Evolutionary conservation across 805 yeast genomes (phyloP), one percentile per base, ranked within the genome.

Genomic region (Starmera quercuum): DNA sequence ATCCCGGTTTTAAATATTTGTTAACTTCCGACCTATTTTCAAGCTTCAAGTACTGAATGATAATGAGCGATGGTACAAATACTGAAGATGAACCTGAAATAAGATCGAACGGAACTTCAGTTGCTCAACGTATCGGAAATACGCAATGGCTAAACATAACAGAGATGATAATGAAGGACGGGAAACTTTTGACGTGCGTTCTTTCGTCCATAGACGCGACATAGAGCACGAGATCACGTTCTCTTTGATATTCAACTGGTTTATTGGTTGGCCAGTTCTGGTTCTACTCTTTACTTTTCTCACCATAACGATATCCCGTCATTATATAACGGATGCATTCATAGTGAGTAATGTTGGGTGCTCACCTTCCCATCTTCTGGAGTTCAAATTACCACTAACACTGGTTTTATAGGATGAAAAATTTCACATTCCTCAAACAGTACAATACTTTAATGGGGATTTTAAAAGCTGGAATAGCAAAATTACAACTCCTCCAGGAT

Each of bases 401-500:
- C 23, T 21, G 8, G 7, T 13, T 20, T 19, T 20, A 13, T 20
- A 30, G 50, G 95, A 92, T 60, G 98, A 92, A 56, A 65, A 73
- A 10, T 90, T 90, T 58, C 98, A 92, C 53, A 66, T 84, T 16
- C 75, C 77, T 7, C 97, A 92, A 63, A 77, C 94, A 6, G 66
- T 73, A 37, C 66, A 63, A 31, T 87, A 82, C 49, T 71, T 85
- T 38, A 44, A 53, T 2, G 81, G 80, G 10, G 62, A 75, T 33
- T 86, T 77, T 59, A 34, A 42, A n/a, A 47, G 61, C 1, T 87
- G 95, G 95, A 86, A 92, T 54, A 68, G 77, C 10, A 88, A 90
- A 51, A 86, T 92, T 52, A 90, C 98, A 2, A 92, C 98, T 0
- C 98, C 98, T 2, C 97, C 97, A 1, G 98, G 97, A 0, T 61